A percentile compares a stretch with the other conserved stretches of the same genome.
These are phyloP conservation scores for Tricholoma bakamatsutake DNA, from an alignment of 768 basidiomycete species.

Conservation along the genomic window DNA sequence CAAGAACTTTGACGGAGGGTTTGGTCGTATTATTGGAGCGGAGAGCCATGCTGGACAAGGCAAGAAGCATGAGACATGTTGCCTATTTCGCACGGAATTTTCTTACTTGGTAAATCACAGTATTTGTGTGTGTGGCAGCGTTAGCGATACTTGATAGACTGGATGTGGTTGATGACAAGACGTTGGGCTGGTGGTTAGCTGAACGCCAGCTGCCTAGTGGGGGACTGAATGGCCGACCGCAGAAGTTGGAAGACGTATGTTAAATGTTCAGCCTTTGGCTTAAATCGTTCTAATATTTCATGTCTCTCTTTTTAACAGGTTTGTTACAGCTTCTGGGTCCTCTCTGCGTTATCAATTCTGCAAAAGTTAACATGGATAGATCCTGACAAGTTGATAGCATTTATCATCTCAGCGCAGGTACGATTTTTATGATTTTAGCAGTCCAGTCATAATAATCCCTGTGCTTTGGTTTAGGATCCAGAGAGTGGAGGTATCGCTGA, in stretches of 20 bases:
- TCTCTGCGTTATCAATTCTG: constrained; percentile 83
- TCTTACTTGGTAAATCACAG: constrained; percentile 33
- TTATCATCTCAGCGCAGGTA: constrained; percentile 88
- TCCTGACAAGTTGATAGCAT: constrained; percentile 62
- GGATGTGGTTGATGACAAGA: constrained; percentile 74
- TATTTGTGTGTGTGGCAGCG: constrained; percentile 85
- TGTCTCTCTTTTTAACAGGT: constrained; percentile 45
- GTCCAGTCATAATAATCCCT: neutral
- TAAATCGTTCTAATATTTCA: constrained; percentile 3
- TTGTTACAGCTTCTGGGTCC: constrained; percentile 97
- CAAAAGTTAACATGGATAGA: constrained; percentile 86
- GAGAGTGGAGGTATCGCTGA: constrained; percentile 94
- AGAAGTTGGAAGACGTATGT: constrained; percentile 89
- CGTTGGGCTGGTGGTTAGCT: constrained; percentile 87
- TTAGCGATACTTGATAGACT: constrained; percentile 83
- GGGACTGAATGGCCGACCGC: constrained; percentile 94
- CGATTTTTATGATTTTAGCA: constrained; percentile 1
- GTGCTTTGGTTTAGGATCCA: constrained; percentile 50
- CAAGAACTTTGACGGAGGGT: constrained; percentile 94
- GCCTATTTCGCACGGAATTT: neutral
- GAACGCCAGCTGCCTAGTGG: constrained; percentile 92
- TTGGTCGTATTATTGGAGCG: constrained; percentile 76
- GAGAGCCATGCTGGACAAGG: constrained; percentile 94
- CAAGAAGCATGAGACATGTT: constrained; percentile 28
- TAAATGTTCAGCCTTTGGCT: neutral